Percentiles rank a stretch among this genome's conserved stretches.
Evolutionary conservation across 108 stramenopile genomes (phyloP).

Genomic region (Pseudonitzschia delicatissima): DNA sequence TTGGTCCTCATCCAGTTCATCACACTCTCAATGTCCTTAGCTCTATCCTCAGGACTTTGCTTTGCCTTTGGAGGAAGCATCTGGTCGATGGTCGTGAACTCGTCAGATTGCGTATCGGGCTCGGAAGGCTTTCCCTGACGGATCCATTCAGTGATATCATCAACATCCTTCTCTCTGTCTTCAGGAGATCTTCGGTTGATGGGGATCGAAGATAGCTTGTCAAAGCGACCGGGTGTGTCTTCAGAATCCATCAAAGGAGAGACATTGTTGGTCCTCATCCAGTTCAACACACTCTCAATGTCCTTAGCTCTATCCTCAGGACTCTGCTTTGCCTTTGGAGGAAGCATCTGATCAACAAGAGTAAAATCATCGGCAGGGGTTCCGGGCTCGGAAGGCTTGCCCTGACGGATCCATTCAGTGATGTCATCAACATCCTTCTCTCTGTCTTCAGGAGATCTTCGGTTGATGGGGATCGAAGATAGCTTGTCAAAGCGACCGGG

Average conservation of each 20-base stretch:
- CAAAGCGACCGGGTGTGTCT: not conserved
- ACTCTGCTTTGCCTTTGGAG: constrained; percentile 12
- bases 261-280: constrained; percentile 24
- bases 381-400: constrained; percentile 11
- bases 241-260: not conserved
- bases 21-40: constrained; percentile 14
- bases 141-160: constrained; percentile 32
- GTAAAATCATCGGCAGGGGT: constrained; percentile 10
- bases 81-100: constrained; percentile 18
- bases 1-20: constrained; percentile 9
- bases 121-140: constrained; percentile 28
- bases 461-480: constrained; percentile 5
- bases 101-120: constrained; percentile 20
- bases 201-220: not conserved
- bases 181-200: constrained; percentile 17
- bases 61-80: constrained; percentile 25
- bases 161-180: constrained; percentile 23
- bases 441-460: constrained; percentile 13
- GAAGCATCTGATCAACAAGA: constrained; percentile 26
- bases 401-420: constrained; percentile 18
- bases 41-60: constrained; percentile 24
- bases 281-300: constrained; percentile 34
- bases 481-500: not conserved
- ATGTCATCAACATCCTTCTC: constrained; percentile 23
- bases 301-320: constrained; percentile 25